Conservation (phyloP, 495 filamentous ascomycete genomes). For the Penicillium paxilli region DNA sequence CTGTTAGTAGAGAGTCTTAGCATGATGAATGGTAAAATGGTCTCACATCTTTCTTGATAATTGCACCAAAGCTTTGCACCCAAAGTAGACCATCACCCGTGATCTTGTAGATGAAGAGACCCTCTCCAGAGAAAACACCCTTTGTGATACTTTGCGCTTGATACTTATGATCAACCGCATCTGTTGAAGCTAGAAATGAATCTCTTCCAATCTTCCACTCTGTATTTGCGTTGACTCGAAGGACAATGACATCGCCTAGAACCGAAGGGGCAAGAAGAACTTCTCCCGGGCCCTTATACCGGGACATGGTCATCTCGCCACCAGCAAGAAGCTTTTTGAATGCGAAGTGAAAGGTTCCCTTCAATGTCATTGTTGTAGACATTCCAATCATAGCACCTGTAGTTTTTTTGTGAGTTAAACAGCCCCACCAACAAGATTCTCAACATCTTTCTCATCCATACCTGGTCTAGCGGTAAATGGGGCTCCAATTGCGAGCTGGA, state of each 20-base stretch:
- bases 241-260: slow-evolving; percentile 82
- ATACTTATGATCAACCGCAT: slow-evolving; percentile 78
- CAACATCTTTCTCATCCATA: too few species aligned
- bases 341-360: slow-evolving; percentile 76
- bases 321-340: slow-evolving; percentile 83
- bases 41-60: slow-evolving; percentile 90
- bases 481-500: slow-evolving; percentile 88
- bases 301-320: slow-evolving; percentile 76
- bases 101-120: slow-evolving; percentile 88
- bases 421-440: too few species aligned
- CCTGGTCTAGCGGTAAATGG: slow-evolving; percentile 81
- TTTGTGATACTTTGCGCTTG: slow-evolving; percentile 87
- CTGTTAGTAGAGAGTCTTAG: background rate
- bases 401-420: background rate
- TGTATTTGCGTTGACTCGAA: slow-evolving; percentile 67
- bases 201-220: slow-evolving; percentile 81
- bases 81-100: slow-evolving; percentile 77
- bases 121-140: slow-evolving; percentile 90
- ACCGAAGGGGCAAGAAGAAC: slow-evolving; percentile 76
- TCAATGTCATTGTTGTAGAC: slow-evolving; percentile 81
- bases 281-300: slow-evolving; percentile 89
- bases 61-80: slow-evolving; percentile 90
- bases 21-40: background rate
- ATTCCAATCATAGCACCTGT: slow-evolving; percentile 90
- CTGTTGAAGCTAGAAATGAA: slow-evolving; percentile 74